Evolutionary conservation across 2,329 filamentous ascomycete species (phyloP), one percentile per base, ranked within the genome.

Genomic region (Cladosporium sp.): DNA sequence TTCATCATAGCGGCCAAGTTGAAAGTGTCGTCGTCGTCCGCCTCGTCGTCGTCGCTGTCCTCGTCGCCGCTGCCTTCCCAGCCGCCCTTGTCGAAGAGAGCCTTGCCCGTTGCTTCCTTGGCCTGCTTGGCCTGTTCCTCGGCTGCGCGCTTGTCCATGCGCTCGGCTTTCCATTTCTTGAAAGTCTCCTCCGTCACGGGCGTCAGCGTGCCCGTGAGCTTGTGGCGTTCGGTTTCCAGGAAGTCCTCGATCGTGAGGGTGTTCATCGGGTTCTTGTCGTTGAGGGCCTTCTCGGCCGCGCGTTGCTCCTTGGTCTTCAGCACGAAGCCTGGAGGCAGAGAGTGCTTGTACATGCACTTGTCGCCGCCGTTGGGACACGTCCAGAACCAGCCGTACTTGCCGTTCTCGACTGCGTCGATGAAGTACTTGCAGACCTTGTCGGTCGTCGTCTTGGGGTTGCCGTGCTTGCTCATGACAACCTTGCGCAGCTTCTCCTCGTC

Each of bases 301-400:
- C 89, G 82, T 69, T 98, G 93, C 68, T 97, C 94, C 72, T 94
- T 96, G 15, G 93, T 98, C 77, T 98, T 98, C 55, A 98, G 79
- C 38, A 98, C 77, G 74, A 97, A 98, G 51, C 93, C 93, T 64
- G 91, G 87, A 61, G 94, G 93, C 62, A 98, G 78, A 63, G 87
- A 90, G 70, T 98, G 93, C 72, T 87, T 91, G 69, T 98, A 98
- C 85, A 93, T 97, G 86, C 93, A 98, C 72, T 95, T 88, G 67
- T 98, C 86, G 56, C 88, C 92, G 57, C 90, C 91, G 65, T 97
- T 97, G 40, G 93, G 93, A 79, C 93, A 98, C 53, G 83, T 78
- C 93, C 93, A 98, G 73, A 98, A 97, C 93, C 93, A 98, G 55
- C 93, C 93, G 64, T 98, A 98, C 72, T 97, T 98, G 63, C 90